Evolutionary conservation across 352 stramenopile species (phyloP), one percentile per base, ranked within the genome.

Genomic region (Phytophthora idaei): DNA sequence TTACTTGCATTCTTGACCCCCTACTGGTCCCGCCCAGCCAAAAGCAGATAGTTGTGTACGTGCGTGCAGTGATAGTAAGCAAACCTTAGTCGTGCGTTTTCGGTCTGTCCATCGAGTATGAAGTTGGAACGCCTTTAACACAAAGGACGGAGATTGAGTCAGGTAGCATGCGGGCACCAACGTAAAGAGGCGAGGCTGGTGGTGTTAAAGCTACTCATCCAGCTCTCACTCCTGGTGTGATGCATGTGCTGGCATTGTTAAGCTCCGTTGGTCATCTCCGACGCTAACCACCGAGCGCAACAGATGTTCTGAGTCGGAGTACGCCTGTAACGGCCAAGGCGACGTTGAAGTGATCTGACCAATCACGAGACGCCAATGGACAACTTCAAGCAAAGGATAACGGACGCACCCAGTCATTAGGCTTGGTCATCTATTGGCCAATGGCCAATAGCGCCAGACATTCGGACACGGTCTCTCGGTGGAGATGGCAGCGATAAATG

Each of bases 211-310:
- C 15, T 21, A 25, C 54, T 17, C 39, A 41, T 17, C 4, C 28
- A 27, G 29, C 47, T 29, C 29, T 45, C 12, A 5, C 39, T 21
- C 39, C 9, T 6, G 34, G 10, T 9, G 34, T 21, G 12, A 46
- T 51, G 7, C 7, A 21, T 47, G 36, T 34, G 36, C 6, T 8
- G 32, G 36, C 47, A 37, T 45, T 45, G 25, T 17, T 50, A 34
- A 61, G 55, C 62, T 53, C 57, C 51, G 59, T 73, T 73, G 50
- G 47, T 61, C 65, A 54, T 69, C 65, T 64, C 64, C 32, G 57
- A 21, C 51, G 42, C 52, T 62, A 47, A 28, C n/a, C 21, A 39
- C 45, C 21, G 42, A 42, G 31, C 12, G 15, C 39, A 12, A 14
- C 15, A 39, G 34, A n/a, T 6, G 10, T 7, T 9, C 15, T 49